Evolutionary conservation across 495 filamentous ascomycete genomes (phyloP).

Genomic region (Talaromyces thailandensis): DNA sequence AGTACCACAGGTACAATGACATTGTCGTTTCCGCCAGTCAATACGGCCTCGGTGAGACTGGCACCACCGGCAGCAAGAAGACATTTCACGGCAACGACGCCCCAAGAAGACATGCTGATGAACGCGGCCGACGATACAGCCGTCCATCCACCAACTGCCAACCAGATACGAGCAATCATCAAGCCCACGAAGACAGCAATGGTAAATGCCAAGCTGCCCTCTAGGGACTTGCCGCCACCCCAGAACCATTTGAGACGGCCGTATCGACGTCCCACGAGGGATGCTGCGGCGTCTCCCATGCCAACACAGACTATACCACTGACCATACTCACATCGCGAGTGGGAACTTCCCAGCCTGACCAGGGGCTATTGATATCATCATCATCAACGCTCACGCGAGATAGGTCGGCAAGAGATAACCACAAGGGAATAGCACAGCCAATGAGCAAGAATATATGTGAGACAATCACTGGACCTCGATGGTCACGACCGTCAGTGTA

Average conservation of each 20-base stretch:
- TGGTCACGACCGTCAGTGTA: constrained; percentile 94
- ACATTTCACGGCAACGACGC: constrained; percentile 45
- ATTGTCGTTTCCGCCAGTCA: constrained; percentile 98
- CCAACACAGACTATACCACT: constrained; percentile 90
- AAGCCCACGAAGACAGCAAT: constrained; percentile 69
- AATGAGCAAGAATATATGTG: constrained; percentile 90
- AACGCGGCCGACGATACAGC: constrained; percentile 6
- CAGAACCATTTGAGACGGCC: constrained; percentile 90
- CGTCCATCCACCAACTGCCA: constrained; percentile 64
- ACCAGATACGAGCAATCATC: constrained; percentile 62
- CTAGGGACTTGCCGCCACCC: constrained; percentile 91
- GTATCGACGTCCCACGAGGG: constrained; percentile 77
- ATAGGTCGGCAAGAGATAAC: constrained; percentile 67
- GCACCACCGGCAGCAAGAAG: constrained; percentile 65
- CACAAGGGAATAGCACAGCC: constrained; percentile 95
- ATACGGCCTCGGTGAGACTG: constrained; percentile 86
- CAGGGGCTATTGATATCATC: constrained; percentile 39
- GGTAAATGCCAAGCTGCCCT: constrained; percentile 82
- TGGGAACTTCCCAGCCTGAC: constrained; percentile 61
- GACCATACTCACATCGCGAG: constrained; percentile 75
- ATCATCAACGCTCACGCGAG: constrained; percentile 33
- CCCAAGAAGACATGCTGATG: constrained; percentile 26
- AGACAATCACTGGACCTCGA: constrained; percentile 86
- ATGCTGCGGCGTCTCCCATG: constrained; percentile 92
- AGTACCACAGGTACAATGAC: constrained; percentile 92